phyloP scores from a whole-genome alignment of 2,329 filamentous ascomycete genomes.

The Colletotrichum gloeosporioides region DNA sequence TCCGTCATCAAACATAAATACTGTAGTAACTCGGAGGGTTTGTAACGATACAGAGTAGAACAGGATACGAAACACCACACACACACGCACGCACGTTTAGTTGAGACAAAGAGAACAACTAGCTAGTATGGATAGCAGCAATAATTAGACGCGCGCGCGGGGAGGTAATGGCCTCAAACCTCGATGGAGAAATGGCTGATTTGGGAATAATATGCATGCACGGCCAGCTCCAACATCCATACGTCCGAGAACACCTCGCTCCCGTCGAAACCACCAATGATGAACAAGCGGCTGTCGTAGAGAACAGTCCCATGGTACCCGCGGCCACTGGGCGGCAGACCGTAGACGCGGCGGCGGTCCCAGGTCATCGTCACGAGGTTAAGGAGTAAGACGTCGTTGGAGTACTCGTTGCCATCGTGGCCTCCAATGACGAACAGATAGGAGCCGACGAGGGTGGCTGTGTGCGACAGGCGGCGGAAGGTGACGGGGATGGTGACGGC shows the following conservation, averaged over 20 bases:
- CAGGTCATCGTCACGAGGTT: constrained; percentile 78
- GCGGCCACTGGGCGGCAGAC: constrained; percentile 64
- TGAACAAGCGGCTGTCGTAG: constrained; percentile 67
- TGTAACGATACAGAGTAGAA: constrained; percentile 10
- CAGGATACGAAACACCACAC: not conserved
- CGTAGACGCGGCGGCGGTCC: constrained; percentile 71
- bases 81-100: not conserved
- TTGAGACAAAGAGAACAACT: not conserved
- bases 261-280: constrained; percentile 73
- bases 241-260: constrained; percentile 72
- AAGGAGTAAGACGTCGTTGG: constrained; percentile 70
- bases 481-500: constrained; percentile 63
- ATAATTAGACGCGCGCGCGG: not conserved
- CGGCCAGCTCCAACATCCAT: constrained; percentile 70
- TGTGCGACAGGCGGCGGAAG: constrained; percentile 71
- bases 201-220: constrained; percentile 76
- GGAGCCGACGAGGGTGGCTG: constrained; percentile 71
- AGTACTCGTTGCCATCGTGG: constrained; percentile 74
- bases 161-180: constrained; percentile 44
- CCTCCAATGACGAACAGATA: constrained; percentile 75
- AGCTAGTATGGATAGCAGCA: not conserved
- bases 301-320: constrained; percentile 72
- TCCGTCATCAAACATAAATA: constrained; percentile 22
- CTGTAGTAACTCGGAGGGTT: constrained; percentile 8
- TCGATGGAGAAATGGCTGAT: constrained; percentile 77